A percentile compares a stretch with the other conserved stretches of the same genome.
These are phyloP conservation scores for Magnaporthiopsis rhizophila DNA, from an alignment of 2,329 filamentous ascomycete genomes.

Conservation along the genomic window DNA sequence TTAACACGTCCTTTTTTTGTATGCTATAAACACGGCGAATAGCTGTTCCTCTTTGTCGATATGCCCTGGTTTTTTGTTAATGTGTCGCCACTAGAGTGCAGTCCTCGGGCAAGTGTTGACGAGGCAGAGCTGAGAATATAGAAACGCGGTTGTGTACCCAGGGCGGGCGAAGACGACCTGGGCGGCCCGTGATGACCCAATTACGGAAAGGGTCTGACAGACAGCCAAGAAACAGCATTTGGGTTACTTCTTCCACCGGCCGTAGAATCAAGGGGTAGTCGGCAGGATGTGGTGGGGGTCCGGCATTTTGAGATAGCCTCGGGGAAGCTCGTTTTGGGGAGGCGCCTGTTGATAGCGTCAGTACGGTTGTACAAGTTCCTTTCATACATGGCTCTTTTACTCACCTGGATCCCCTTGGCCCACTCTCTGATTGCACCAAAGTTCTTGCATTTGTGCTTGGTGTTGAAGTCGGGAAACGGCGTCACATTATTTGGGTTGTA, in stretches of 20 bases:
- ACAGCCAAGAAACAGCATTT: too few species aligned
- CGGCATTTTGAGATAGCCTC: slow-evolving; percentile 15
- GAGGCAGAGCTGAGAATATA: too few species aligned
- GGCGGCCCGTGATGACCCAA: too few species aligned
- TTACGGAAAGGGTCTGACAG: too few species aligned
- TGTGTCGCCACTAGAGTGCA: too few species aligned
- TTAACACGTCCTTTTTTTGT: too few species aligned
- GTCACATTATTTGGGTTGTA: slow-evolving; percentile 33
- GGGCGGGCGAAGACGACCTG: too few species aligned
- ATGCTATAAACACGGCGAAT: too few species aligned
- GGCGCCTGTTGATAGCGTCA: slow-evolving; percentile 13
- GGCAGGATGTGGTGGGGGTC: slow-evolving; percentile 11
- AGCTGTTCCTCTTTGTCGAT: too few species aligned
- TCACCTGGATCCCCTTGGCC: slow-evolving; percentile 44
- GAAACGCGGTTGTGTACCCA: too few species aligned
- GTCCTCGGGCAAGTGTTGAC: slow-evolving; percentile 17
- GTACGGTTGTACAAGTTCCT: not conserved
- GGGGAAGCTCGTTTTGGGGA: slow-evolving; percentile 12
- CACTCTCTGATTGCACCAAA: slow-evolving; percentile 29
- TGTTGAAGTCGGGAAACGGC: slow-evolving; percentile 56
- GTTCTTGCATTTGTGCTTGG: slow-evolving; percentile 43
- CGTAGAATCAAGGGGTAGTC: slow-evolving; percentile 8
- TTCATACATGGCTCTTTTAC: not conserved
- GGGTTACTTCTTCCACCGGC: too few species aligned
- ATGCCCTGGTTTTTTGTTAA: too few species aligned